Base-by-base conservation (phyloP, 306 rosid genomes). In the Glycine latifolia region DNA sequence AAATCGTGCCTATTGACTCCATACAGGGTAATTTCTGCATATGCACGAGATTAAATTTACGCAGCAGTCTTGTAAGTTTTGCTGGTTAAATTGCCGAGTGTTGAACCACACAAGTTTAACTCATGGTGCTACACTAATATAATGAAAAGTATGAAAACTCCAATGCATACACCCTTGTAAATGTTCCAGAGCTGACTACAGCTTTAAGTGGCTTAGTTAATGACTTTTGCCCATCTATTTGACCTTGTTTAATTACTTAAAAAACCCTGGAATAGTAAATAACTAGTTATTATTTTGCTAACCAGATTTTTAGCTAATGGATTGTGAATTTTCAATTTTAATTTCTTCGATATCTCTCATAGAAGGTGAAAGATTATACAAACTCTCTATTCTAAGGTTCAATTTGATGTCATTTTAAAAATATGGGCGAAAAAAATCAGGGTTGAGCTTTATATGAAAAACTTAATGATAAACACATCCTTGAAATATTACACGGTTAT, bases 111-210 rank as follows among this genome's bases (percentile, higher is more conserved):
- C 4, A 67, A 39, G 71, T 14, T 66, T 66, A n/a, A 3, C 49
- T 35, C 13, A 8, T 47, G 56, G 13, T 69, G 7, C 41, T 46
- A 44, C 54, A 67, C 33, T 43, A 43, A 67, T 67, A n/a, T 41
- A n/a, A n/a, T 54, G 10, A 54, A n/a, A 67, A 44, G 54, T 44
- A 68, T 68, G 35, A 10, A 65, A 68, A 67, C 54, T 67, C 73
- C 35, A 3, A 16, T 15, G 16, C 17, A 17, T 10, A 46, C 14
- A 11, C 56, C 55, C 56, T 53, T 44, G 16, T 17, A 47, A 16
- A 20, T 69, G 41, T 69, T 15, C 39, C 16, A 48, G 43, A 47
- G 43, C 59, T 70, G 59, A 70, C 12, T 70, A 17, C 6, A 10
- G 10, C 41, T 10, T 47, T 48, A 3, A 69, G 41, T 17, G 56